A percentile compares a stretch with the other conserved stretches of the same genome.
Conservation (phyloP, 164 flowering plant species). For the Stephania japonica region DNA sequence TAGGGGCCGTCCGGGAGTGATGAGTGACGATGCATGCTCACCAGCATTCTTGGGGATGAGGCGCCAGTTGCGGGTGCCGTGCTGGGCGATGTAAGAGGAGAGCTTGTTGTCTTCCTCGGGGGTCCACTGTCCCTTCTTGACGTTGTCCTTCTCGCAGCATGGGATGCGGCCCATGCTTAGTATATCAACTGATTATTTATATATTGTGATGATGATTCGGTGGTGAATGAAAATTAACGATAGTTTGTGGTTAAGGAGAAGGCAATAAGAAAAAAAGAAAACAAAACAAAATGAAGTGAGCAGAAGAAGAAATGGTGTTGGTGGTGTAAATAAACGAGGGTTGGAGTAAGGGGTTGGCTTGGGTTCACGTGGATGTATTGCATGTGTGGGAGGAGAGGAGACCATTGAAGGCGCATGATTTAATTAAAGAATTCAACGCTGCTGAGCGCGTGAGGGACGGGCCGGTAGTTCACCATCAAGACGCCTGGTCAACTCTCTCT, state of each 20-base stretch:
- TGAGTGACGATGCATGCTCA: conserved; percentile 7
- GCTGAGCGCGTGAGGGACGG: conserved; percentile 66
- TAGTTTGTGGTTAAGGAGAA: not conserved
- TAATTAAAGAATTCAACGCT: conserved; percentile 98
- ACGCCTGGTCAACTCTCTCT: conserved; percentile 65
- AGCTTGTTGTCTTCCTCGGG: conserved; percentile 97
- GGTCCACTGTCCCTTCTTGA: conserved; percentile 96
- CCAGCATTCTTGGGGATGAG: conserved; percentile 98
- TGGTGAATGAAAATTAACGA: too few relatives aligned
- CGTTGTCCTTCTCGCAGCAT: conserved; percentile 96
- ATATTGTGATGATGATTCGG: too few relatives aligned
- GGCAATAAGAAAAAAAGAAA: not conserved
- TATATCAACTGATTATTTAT: not conserved
- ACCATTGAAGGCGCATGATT: conserved; percentile 74
- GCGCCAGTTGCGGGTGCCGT: conserved; percentile 97
- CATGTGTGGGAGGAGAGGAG: conserved; percentile 12
- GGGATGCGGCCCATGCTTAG: conserved; percentile 85
- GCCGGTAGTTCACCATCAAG: conserved; percentile 99
- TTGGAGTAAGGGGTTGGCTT: too few relatives aligned
- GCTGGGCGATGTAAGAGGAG: conserved; percentile 86
- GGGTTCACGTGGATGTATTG: conserved; percentile 19
- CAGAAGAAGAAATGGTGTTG: not conserved
- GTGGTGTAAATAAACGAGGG: conserved; percentile 12
- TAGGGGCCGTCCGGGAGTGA: not conserved
- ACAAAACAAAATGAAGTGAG: not conserved